A percentile compares a stretch with the other conserved stretches of the same genome.
Evolutionary conservation across 208 protist genomes (phyloP).

Genomic region (Acanthamoeba quina): DNA sequence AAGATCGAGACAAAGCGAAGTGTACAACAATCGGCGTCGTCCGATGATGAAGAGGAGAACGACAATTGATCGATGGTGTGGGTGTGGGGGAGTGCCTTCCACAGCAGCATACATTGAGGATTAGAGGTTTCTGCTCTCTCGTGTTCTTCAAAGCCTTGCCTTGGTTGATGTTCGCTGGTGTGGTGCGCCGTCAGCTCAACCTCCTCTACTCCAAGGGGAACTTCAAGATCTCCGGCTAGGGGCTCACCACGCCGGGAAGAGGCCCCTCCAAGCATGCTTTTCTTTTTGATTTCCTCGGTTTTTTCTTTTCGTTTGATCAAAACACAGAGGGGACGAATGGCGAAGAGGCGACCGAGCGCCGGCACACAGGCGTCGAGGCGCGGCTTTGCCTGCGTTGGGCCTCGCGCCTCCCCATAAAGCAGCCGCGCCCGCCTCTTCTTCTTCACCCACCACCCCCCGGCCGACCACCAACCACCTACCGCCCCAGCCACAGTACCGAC

Average conservation of each 20-base stretch:
- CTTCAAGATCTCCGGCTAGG: too few species aligned
- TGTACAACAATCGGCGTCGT: not conserved
- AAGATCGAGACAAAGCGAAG: constrained; percentile 57
- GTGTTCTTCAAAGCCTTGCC: too few species aligned
- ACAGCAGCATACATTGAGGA: too few species aligned
- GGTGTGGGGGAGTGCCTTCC: not conserved
- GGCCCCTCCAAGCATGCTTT: too few species aligned
- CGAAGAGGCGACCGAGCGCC: not conserved
- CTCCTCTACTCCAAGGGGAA: too few species aligned
- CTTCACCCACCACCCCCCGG: too few species aligned
- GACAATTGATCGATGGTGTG: not conserved
- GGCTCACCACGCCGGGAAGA: too few species aligned
- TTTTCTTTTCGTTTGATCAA: not conserved
- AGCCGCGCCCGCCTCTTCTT: not conserved
- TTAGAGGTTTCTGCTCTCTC: too few species aligned
- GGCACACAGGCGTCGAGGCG: too few species aligned
- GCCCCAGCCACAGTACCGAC: too few species aligned
- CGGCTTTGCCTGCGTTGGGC: not conserved
- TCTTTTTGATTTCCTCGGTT: not conserved
- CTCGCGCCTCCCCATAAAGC: not conserved
- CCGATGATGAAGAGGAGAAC: not conserved
- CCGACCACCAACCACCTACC: not conserved
- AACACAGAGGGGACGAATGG: not conserved
- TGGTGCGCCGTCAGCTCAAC: too few species aligned
- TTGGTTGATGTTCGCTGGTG: too few species aligned